Evolutionary conservation across 345 rosid species (phyloP), one percentile per base, ranked within the genome.

Genomic region (Citrus cavaleriei): DNA sequence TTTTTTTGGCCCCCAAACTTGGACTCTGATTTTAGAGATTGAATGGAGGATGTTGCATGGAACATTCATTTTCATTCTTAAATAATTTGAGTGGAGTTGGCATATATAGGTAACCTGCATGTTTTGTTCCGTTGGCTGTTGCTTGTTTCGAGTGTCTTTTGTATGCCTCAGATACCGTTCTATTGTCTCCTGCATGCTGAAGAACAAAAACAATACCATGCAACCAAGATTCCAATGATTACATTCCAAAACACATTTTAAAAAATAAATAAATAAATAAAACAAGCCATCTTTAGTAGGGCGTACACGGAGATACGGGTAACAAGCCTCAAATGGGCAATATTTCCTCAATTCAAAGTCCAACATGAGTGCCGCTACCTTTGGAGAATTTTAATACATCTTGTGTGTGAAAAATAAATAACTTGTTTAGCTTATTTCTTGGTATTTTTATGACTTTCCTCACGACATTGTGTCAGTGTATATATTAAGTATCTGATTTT

Each of bases 171-270:
- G 58, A 62, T 88, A 88, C 38, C 89, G 90, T 70, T 80, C 86
- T 68, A 89, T 81, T 58, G 88, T 86, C 49, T 82, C 86, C 80
- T 81, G 87, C 89, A 88, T 80, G 86, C 92, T 89, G 83, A 72
- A 72, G 28, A 72, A 78, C 5, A 75, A 60, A 67, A 40, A 28
- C 54, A 72, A 34, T 10, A 54, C 22, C 3, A 65, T 5, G 13
- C 4, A 64, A 27, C 34, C 19, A 46, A 30, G 16, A 13, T 46
- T 13, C 51, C 51, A 46, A 46, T 46, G 18, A 46, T 46, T 13
- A 46, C 51, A 13, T 3, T 3, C 18, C 51, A 46, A 46, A 46
- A 13, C 18, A 13, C 5, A 13, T 13, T 46, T 46, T 3, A 42
- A 2, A 0, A 42, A 46, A 46, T 3, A 3, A 46, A 46, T 46